Evolutionary conservation across 208 protist species (phyloP), one percentile per base, ranked within the genome.

Genomic region (Herpetomonas samuelpessoai): DNA sequence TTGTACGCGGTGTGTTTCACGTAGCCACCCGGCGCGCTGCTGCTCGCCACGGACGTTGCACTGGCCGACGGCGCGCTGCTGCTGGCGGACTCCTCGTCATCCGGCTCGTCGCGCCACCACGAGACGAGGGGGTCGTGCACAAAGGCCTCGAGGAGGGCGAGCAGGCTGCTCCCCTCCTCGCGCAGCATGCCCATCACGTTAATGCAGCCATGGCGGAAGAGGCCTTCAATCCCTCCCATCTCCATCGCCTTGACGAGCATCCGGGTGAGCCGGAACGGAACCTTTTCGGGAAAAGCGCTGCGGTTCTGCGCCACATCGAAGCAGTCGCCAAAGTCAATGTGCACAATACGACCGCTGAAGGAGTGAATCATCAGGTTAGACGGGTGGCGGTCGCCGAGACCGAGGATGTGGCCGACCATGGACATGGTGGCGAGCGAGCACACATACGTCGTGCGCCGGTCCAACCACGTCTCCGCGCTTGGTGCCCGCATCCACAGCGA

Each of bases 291-390:
- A 60, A 96, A 99, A 29, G 98, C 97, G 25, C 97, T 95, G 51
- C 99, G 76, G 16, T 93, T 81, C 85, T 99, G 98, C 2, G 98
- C 98, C 10, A 98, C 97, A 68, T 99, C 99, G 76, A 99, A 99
- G 76, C 99, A 99, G 76, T 99, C 99, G 68, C 99, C 99, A 86
- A 99, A 99, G 89, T 99, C 99, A 76, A 99, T 99, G 87, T 99
- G 99, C 48, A 99, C 84, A 21, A 99, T 91, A 54, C 98, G 97
- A 49, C 98, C 98, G 48, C 97, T 98, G 62, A 95, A 85, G 25
- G 97, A 86, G 74, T 99, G 92, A 14, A 99, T 86, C 98, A 99
- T 99, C 12, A 99, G 79, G 80, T 99, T 99, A 31, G 88, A 98
- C 19, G 98, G 98, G 75, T 99, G 99, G 31, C 99, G 92, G 83